A percentile compares a stretch with the other conserved stretches of the same genome.
phyloP scores from a whole-genome alignment of 1,139 yeast species.

The Tardiomyces blankii region DNA sequence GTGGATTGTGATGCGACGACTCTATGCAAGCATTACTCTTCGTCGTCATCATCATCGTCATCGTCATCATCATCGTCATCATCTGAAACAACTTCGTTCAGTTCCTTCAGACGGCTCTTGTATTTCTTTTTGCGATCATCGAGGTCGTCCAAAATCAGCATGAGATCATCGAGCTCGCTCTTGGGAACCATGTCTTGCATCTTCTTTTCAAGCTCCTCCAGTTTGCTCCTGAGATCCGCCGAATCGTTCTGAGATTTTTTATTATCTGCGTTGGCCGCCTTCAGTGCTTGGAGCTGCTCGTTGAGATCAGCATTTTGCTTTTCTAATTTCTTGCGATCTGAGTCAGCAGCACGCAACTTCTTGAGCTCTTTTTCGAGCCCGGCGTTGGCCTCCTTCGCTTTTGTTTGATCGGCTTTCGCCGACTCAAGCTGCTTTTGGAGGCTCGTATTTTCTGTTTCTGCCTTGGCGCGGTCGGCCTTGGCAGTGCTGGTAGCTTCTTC shows the following conservation, averaged over 20 bases:
- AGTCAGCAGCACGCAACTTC: slow-evolving; percentile 5
- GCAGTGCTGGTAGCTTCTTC: neutral
- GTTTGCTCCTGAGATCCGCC: slow-evolving; percentile 65
- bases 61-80: slow-evolving; percentile 44
- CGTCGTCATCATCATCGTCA: slow-evolving; percentile 36
- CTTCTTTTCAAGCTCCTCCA: slow-evolving; percentile 51
- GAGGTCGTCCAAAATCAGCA: slow-evolving; percentile 62
- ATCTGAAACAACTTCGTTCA: slow-evolving; percentile 35
- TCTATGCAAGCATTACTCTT: slow-evolving; percentile 8
- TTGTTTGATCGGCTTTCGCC: slow-evolving; percentile 1
- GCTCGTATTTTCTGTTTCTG: neutral
- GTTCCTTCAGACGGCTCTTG: slow-evolving; percentile 37
- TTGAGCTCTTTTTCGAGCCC: slow-evolving; percentile 3
- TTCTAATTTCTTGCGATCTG: slow-evolving; percentile 6
- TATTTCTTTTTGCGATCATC: slow-evolving; percentile 59
- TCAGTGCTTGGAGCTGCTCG: neutral
- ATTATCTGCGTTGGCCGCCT: slow-evolving; percentile 3
- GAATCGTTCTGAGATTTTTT: slow-evolving; percentile 51
- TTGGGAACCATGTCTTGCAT: slow-evolving; percentile 35
- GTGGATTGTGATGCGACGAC: neutral
- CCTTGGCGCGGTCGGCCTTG: slow-evolving; percentile 1
- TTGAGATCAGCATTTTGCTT: slow-evolving; percentile 3
- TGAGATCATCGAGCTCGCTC: slow-evolving; percentile 62
- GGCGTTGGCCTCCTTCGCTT: slow-evolving; percentile 2
- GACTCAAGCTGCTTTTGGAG: slow-evolving; percentile 3